Evolutionary conservation across 2,329 filamentous ascomycete genomes (phyloP), one percentile per base, ranked within the genome.

Genomic region (Madurella fahalii): DNA sequence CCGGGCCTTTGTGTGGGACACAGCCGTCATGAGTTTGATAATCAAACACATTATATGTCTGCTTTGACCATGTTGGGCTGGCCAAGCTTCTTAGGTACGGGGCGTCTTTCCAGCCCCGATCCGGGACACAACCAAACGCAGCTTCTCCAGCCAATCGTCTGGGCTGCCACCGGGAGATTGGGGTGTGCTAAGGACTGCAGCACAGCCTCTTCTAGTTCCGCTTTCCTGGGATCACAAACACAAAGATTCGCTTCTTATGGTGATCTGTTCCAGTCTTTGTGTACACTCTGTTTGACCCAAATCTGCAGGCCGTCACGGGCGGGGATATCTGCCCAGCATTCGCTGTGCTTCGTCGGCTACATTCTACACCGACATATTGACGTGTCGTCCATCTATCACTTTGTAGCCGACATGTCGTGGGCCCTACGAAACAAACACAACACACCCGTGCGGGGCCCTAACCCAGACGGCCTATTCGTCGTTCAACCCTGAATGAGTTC

Each of bases 331-430:
- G 43, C 37, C 32, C 53, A 51, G 45, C 45, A 37, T 41, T 47
- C 45, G 32, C 40, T 53, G 42, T 49, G 46, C 15, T 45, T 32
- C 40, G 34, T 44, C 20, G 40, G 60, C 54, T n/a, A 47, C 30
- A 39, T 18, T 49, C 51, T 49, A 60, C 60, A 63, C 61, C 60
- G 61, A 63, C 61, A 63, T 57, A 57, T 63, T 61, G 60, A 63
- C 60, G 63, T 63, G 60, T 64, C 61, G 52, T n/a, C 25, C 25
- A 51, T 32, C 41, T 45, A 52, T 58, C 45, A 58, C 54, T 54
- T 58, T 52, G 54, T 48, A 30, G 39, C 42, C 47, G 41, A 12
- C 51, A 61, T 62, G 55, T 50, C 40, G 55, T 58, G 58, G 41
- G 56, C 47, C 56, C 53, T 50, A 41, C 16, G 45, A 47, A 49